Percentiles rank a stretch among this genome's conserved stretches.
phyloP scores from a whole-genome alignment of 108 stramenopile species.

The Pseudonitzschia multiseries region DNA sequence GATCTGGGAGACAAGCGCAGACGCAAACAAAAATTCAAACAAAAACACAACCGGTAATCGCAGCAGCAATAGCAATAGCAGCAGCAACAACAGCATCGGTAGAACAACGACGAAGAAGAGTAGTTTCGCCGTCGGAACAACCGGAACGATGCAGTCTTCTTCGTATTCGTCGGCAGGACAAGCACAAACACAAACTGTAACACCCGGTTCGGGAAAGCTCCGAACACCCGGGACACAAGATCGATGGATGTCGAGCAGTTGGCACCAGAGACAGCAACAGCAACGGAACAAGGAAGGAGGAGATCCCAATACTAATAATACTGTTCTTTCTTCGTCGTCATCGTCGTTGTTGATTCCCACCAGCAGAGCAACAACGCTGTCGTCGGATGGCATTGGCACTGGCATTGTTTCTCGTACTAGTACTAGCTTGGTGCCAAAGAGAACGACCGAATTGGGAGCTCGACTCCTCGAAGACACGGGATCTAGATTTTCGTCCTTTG shows the following conservation, averaged over 20 bases:
- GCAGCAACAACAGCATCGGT: neutral
- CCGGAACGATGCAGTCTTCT: too few species aligned
- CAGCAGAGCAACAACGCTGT: neutral
- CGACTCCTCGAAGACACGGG: conserved; percentile 6
- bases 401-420: too few species aligned
- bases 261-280: too few species aligned
- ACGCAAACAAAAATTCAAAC: too few species aligned
- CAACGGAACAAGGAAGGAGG: too few species aligned
- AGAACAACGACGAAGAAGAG: too few species aligned
- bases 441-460: conserved; percentile 16
- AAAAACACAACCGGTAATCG: too few species aligned
- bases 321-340: too few species aligned
- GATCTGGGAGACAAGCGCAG: neutral
- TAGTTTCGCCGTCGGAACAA: too few species aligned
- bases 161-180: neutral
- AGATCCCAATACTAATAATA: too few species aligned
- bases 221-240: conserved; percentile 24
- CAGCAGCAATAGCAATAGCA: neutral
- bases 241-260: neutral
- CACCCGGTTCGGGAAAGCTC: conserved; percentile 19
- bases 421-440: neutral
- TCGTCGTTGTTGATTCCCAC: too few species aligned
- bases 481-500: conserved; percentile 36
- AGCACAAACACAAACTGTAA: too few species aligned
- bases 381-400: neutral